Evolutionary conservation across 2,329 filamentous ascomycete genomes (phyloP).

Genomic region (Davidsoniella australis): DNA sequence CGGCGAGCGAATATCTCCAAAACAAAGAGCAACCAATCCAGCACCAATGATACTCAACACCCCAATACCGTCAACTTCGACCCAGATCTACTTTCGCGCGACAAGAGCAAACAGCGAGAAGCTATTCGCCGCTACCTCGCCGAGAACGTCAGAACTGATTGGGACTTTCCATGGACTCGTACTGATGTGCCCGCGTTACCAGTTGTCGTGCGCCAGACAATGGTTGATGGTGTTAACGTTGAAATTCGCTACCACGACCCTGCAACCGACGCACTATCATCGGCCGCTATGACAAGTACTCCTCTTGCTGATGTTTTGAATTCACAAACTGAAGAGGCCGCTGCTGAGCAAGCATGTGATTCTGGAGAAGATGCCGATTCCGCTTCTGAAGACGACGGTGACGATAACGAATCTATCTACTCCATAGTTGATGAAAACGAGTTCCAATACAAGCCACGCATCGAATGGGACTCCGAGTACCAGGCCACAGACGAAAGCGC

Average conservation of each 20-base stretch:
- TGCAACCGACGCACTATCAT: constrained; percentile 3
- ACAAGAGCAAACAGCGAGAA: constrained; percentile 45
- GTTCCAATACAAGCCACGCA: constrained; percentile 31
- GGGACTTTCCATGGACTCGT: constrained; percentile 42
- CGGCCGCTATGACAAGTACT: not conserved
- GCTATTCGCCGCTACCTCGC: constrained; percentile 39
- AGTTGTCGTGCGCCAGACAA: constrained; percentile 6
- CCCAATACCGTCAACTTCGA: constrained; percentile 29
- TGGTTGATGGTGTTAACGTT: constrained; percentile 2
- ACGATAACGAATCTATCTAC: constrained; percentile 35
- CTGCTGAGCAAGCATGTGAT: not conserved
- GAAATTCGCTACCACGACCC: constrained; percentile 12
- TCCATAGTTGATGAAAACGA: constrained; percentile 39
- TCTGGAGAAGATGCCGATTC: constrained; percentile 5
- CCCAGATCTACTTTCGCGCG: constrained; percentile 42
- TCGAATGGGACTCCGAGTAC: constrained; percentile 34
- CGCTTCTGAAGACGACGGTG: constrained; percentile 17
- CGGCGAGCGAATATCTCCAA: constrained; percentile 36
- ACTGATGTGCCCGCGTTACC: constrained; percentile 13
- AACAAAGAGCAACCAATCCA: constrained; percentile 14
- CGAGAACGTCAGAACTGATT: constrained; percentile 39
- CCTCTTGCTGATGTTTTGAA: constrained; percentile 7
- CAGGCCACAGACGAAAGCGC: not conserved
- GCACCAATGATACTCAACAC: constrained; percentile 17
- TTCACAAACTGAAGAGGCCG: not conserved